Conservation (phyloP, 2,329 filamentous ascomycete genomes). For the Phialocephala subalpina region DNA sequence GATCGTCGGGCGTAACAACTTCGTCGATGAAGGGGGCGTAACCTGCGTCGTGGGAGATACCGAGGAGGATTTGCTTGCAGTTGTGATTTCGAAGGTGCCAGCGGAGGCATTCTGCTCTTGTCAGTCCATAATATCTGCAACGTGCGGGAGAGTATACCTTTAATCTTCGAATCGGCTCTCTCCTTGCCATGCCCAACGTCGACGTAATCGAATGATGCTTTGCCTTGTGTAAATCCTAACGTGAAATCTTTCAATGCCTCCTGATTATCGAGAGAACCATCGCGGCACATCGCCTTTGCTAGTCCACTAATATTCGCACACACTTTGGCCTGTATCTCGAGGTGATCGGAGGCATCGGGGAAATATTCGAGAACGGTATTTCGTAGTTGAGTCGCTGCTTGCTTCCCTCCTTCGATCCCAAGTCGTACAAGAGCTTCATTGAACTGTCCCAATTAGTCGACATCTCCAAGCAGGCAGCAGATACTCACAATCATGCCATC, state of each 20-base stretch:
- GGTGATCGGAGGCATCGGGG: conserved; percentile 52
- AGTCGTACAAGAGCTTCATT: conserved; percentile 61
- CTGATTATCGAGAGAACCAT: conserved; percentile 54
- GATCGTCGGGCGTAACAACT: conserved; percentile 54
- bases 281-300: conserved; percentile 56
- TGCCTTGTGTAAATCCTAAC: conserved; percentile 65
- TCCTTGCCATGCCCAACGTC: conserved; percentile 68
- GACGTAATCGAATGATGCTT: conserved; percentile 68
- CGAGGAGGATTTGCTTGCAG: conserved; percentile 68
- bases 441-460: conserved; percentile 54
- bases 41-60: conserved; percentile 67
- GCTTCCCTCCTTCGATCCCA: conserved; percentile 53
- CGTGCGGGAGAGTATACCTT: conserved; percentile 50
- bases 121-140: conserved; percentile 24
- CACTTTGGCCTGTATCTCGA: conserved; percentile 64
- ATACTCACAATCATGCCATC: conserved; percentile 65
- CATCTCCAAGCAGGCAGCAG: conserved; percentile 25
- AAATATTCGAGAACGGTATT: conserved; percentile 57
- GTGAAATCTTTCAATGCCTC: conserved; percentile 63
- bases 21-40: conserved; percentile 68
- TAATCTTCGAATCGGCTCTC: conserved; percentile 66
- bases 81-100: conserved; percentile 68
- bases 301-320: conserved; percentile 63
- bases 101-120: conserved; percentile 46
- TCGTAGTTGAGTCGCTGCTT: conserved; percentile 54